Percentiles rank a stretch among this genome's conserved stretches.
These are phyloP conservation scores for Claviceps capensis DNA, from an alignment of 2,329 filamentous ascomycete species.

Conservation along the genomic window DNA sequence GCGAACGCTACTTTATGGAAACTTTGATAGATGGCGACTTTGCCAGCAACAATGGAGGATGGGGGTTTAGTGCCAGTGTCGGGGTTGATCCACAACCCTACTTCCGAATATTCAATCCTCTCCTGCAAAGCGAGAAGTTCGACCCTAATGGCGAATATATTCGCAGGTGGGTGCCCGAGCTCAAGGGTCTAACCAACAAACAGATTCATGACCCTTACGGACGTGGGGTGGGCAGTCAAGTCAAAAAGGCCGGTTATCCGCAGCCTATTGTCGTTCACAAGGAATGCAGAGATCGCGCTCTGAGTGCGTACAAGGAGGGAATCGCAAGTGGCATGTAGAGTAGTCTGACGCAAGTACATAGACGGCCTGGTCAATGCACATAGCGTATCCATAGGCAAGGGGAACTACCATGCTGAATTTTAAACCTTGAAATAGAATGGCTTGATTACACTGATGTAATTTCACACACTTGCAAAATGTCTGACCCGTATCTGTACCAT, in stretches of 20 bases:
- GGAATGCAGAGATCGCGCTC: slow-evolving; percentile 48
- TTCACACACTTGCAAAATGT: slow-evolving; percentile 24
- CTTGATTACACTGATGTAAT: not conserved
- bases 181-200: slow-evolving; percentile 47
- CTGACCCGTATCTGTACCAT: slow-evolving; percentile 55
- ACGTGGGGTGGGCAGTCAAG: slow-evolving; percentile 43
- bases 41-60: slow-evolving; percentile 58
- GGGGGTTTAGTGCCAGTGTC: slow-evolving; percentile 45
- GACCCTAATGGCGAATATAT: slow-evolving; percentile 71
- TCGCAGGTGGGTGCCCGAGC: slow-evolving; percentile 66
- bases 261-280: slow-evolving; percentile 63
- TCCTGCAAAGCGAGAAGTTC: slow-evolving; percentile 76
- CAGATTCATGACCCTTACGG: slow-evolving; percentile 73
- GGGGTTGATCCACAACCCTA: slow-evolving; percentile 82
- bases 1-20: slow-evolving; percentile 74
- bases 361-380: no score
- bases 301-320: slow-evolving; percentile 54
- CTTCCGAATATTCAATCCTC: slow-evolving; percentile 80
- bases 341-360: not conserved
- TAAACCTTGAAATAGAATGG: not conserved
- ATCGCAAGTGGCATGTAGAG: slow-evolving; percentile 16
- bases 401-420: no score
- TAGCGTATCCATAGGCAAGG: not conserved
- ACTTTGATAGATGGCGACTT: slow-evolving; percentile 68
- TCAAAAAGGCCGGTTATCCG: slow-evolving; percentile 59